Percentiles rank a stretch among this genome's conserved stretches.
phyloP scores from a whole-genome alignment of 768 basidiomycete genomes.

The Amanita muscaria region DNA sequence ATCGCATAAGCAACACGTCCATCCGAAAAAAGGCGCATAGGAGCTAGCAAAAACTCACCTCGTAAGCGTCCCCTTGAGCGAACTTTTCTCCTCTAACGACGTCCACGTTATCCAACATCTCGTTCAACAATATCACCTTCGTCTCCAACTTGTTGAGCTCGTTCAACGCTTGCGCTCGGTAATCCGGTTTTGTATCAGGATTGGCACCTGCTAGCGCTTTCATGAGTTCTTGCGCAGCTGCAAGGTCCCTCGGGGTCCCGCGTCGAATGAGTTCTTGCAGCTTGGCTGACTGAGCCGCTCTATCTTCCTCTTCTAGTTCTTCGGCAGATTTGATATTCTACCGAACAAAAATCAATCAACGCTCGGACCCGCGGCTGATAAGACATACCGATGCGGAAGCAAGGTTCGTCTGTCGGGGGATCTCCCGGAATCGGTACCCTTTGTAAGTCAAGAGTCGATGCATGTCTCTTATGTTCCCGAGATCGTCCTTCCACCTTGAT shows the following conservation, averaged over 20 bases:
- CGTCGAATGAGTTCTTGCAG: conserved; percentile 96
- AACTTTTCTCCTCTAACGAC: conserved; percentile 64
- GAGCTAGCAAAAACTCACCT: conserved; percentile 41
- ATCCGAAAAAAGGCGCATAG: not conserved
- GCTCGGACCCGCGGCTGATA: not conserved
- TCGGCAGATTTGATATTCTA: conserved; percentile 92
- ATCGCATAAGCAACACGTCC: conserved; percentile 8
- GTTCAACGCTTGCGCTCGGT: conserved; percentile 78
- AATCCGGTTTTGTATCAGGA: conserved; percentile 91
- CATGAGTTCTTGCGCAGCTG: conserved; percentile 96
- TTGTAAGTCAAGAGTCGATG: conserved; percentile 90
- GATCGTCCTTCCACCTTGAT: conserved; percentile 90
- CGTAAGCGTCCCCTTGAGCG: conserved; percentile 86
- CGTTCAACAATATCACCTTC: conserved; percentile 92
- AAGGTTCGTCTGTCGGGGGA: conserved; percentile 24
- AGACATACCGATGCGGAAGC: conserved; percentile 35
- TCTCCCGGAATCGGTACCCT: conserved; percentile 72
- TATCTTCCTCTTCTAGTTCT: conserved; percentile 92
- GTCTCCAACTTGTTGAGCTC: conserved; percentile 93
- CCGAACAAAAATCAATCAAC: not conserved
- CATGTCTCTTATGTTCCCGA: conserved; percentile 98
- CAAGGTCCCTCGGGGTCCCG: conserved; percentile 91
- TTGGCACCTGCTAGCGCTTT: conserved; percentile 91
- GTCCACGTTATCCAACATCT: conserved; percentile 93
- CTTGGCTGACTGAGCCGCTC: conserved; percentile 92